These are phyloP conservation scores for Alternaria hordeiaustralica DNA, from an alignment of 2,329 filamentous ascomycete species.

Conservation along the genomic window DNA sequence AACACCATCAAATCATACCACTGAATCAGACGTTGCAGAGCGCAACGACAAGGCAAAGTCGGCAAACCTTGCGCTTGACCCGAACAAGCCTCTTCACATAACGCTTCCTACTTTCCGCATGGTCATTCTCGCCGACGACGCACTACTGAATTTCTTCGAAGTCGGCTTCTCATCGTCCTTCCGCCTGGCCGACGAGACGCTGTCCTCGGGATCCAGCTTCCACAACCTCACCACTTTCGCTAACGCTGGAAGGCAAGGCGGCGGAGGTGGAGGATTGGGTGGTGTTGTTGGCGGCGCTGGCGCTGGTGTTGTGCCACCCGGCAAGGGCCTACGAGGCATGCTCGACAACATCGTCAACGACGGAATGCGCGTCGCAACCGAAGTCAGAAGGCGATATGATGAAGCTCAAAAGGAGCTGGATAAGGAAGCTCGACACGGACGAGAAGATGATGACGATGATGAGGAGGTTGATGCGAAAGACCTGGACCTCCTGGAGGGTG, in stretches of 20 bases:
- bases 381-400: constrained; percentile 91
- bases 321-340: constrained; percentile 85
- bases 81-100: constrained; percentile 90
- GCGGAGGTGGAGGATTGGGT: constrained; percentile 49
- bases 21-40: constrained; percentile 34
- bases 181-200: constrained; percentile 74
- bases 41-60: constrained; percentile 67
- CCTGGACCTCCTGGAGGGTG: constrained; percentile 57
- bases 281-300: constrained; percentile 53
- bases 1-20: constrained; percentile 29
- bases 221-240: constrained; percentile 86
- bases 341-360: constrained; percentile 97
- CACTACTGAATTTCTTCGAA: constrained; percentile 97
- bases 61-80: constrained; percentile 90
- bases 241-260: constrained; percentile 62
- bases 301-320: constrained; percentile 64
- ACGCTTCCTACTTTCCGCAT: constrained; percentile 98
- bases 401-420: constrained; percentile 93
- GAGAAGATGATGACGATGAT: constrained; percentile 68
- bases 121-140: constrained; percentile 95
- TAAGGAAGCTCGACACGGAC: constrained; percentile 68
- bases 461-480: constrained; percentile 59
- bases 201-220: constrained; percentile 60
- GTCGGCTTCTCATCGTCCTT: constrained; percentile 93
- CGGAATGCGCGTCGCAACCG: constrained; percentile 92